Percentiles rank a stretch among this genome's conserved stretches.
Conservation (phyloP, 257 asterid species). For the Primulina eburnea region DNA sequence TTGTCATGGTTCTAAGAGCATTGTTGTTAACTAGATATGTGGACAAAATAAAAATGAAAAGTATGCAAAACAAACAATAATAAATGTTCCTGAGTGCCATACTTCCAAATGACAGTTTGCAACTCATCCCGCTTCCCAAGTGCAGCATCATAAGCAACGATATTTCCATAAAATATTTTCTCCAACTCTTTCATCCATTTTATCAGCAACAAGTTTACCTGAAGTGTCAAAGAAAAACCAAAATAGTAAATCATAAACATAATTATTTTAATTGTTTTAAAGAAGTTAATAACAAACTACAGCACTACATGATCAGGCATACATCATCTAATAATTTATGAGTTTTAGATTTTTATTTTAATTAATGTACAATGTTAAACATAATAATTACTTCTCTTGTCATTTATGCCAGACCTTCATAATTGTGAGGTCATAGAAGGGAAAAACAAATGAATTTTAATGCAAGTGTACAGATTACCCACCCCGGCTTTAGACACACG, state of each 20-base stretch:
- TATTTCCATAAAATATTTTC: slow-evolving; percentile 85
- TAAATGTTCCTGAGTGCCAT: slow-evolving; percentile 26
- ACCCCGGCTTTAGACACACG: slow-evolving; percentile 98
- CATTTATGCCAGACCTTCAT: neutral
- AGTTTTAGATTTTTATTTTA: neutral
- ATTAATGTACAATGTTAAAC: neutral
- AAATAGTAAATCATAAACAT: neutral
- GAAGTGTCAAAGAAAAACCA: slow-evolving; percentile 26
- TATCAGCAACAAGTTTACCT: slow-evolving; percentile 79
- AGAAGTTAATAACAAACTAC: slow-evolving; percentile 16
- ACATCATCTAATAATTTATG: neutral
- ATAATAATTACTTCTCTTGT: slow-evolving; percentile 5
- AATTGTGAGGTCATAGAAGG: slow-evolving; percentile 10
- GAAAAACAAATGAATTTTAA: slow-evolving; percentile 7
- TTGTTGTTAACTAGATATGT: slow-evolving; percentile 9
- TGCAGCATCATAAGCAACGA: slow-evolving; percentile 89
- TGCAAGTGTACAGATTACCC: slow-evolving; percentile 34
- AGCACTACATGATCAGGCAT: slow-evolving; percentile 8
- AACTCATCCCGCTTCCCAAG: slow-evolving; percentile 80
- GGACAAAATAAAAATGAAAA: slow-evolving; percentile 22
- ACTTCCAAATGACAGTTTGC: slow-evolving; percentile 91
- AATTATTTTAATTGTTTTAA: neutral
- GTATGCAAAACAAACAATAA: slow-evolving; percentile 17
- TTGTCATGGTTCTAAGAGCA: neutral
- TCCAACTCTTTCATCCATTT: slow-evolving; percentile 98